A percentile compares a stretch with the other conserved stretches of the same genome.
phyloP scores from a whole-genome alignment of 148 eudicot genomes.

The Vaccinium corymbosum region DNA sequence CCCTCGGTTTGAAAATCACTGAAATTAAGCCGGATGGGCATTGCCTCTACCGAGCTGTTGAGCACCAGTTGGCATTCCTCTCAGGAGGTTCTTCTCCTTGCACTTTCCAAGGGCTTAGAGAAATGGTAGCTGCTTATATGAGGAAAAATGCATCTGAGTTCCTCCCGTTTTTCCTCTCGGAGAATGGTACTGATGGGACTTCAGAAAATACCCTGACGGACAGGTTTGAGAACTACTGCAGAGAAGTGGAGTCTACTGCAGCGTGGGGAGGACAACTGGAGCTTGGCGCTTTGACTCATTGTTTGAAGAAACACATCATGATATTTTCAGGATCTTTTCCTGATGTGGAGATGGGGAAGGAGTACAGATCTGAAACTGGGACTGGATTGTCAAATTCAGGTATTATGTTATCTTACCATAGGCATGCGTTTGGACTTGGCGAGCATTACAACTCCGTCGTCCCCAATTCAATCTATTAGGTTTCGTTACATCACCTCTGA shows the following conservation, averaged over 20 bases:
- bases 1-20: slow-evolving; percentile 46
- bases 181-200: slow-evolving; percentile 36
- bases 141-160: slow-evolving; percentile 49
- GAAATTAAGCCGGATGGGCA: slow-evolving; percentile 65
- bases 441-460: slow-evolving; percentile 68
- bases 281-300: slow-evolving; percentile 60
- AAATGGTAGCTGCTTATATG: slow-evolving; percentile 59
- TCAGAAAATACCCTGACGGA: slow-evolving; percentile 27
- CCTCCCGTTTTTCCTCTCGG: slow-evolving; percentile 55
- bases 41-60: slow-evolving; percentile 59
- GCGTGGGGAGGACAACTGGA: slow-evolving; percentile 71
- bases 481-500: not conserved
- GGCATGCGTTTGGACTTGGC: slow-evolving; percentile 64
- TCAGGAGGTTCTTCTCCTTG: slow-evolving; percentile 43
- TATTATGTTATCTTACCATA: slow-evolving; percentile 54
- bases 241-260: slow-evolving; percentile 52
- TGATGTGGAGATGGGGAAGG: slow-evolving; percentile 73
- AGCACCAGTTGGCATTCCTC: slow-evolving; percentile 47
- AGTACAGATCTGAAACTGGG: slow-evolving; percentile 35
- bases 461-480: slow-evolving; percentile 13
- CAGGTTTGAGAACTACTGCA: slow-evolving; percentile 54
- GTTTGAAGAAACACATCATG: slow-evolving; percentile 47
- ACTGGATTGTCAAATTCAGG: slow-evolving; percentile 19
- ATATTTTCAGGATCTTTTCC: slow-evolving; percentile 62
- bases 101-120: slow-evolving; percentile 47